Base-by-base conservation (phyloP, 1,284 basidiomycete genomes). In the Heterobasidion parviporum region DNA sequence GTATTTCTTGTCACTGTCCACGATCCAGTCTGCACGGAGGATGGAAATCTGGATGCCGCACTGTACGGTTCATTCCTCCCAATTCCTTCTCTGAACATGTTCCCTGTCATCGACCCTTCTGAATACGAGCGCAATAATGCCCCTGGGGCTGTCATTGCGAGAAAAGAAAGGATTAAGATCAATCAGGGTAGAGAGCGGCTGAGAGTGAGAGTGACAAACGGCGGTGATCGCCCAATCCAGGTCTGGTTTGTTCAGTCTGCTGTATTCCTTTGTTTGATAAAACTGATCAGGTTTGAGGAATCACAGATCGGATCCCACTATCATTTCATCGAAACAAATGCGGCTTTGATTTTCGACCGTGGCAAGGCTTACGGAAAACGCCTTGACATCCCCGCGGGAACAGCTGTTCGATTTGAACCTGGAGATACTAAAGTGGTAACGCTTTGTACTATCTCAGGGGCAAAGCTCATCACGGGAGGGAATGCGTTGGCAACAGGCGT, bases 391-490 rank as follows among this genome's bases (percentile, higher is more conserved):
- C 76, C 94, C 0, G 88, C 97, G 0, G 96, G 94, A 7, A 98
- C 94, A 0, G 95, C 97, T 1, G 90, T 98, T 6, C 85, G 97
- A 16, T 99, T 99, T 68, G 97, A 99, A 68, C 96, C 97, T 0
- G 94, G 94, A 8, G 93, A 97, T 64, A 70, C 72, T 33, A 94
- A 94, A 72, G 87, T 88, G 0, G 91, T 98, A 34, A 82, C 81
- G 0, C 81, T 99, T 3, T 91, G 93, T 56, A 71, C 82, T 20
- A 89, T 97, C 47, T 88, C 82, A 12, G 96, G 95, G 0, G 70
- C 72, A 1, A 80, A 83, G 63, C 70, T 83, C 49, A 82, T 95
- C 49, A 80, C 82, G 1, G 94, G 96, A 4, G 94, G 96, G 0
- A 96, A 94, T 66, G 71, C 75, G 1, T 72, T 98, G 41, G 87